Percentiles rank a stretch among this genome's conserved stretches.
phyloP scores from a whole-genome alignment of 371 early-diverging fungal species.

The Rhizomucor miehei region DNA sequence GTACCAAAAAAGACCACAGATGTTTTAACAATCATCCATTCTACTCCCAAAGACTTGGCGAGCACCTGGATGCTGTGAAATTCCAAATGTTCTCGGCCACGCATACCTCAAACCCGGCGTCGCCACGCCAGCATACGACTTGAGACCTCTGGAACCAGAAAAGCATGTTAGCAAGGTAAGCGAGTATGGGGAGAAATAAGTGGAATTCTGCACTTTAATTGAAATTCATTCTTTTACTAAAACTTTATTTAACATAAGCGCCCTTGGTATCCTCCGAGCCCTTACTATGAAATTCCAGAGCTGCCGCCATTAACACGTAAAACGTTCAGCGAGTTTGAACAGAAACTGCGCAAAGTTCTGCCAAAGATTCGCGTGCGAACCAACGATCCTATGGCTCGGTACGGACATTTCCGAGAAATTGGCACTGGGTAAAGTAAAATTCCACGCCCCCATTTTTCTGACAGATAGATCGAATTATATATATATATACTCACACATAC shows the following conservation, averaged over 20 bases:
- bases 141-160: slow-evolving; percentile 29
- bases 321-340: slow-evolving; percentile 37
- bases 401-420: slow-evolving; percentile 46
- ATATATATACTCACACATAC: not conserved
- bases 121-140: slow-evolving; percentile 13
- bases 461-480: not conserved
- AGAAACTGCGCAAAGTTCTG: slow-evolving; percentile 33
- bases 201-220: not conserved
- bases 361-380: slow-evolving; percentile 31
- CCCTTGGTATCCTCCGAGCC: slow-evolving; percentile 49
- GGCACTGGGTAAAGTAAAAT: slow-evolving; percentile 42
- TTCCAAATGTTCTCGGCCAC: slow-evolving; percentile 44
- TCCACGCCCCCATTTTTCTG: no score
- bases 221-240: not conserved
- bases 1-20: not conserved
- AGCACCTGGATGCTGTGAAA: slow-evolving; percentile 43
- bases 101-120: slow-evolving; percentile 28
- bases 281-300: slow-evolving; percentile 34
- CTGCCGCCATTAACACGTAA: slow-evolving; percentile 26
- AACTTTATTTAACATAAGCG: slow-evolving; percentile 18
- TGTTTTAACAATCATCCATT: not conserved
- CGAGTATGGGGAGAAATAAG: not conserved
- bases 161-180: slow-evolving; percentile 40
- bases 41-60: slow-evolving; percentile 24
- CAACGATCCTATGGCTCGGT: slow-evolving; percentile 35